These are phyloP conservation scores for Paramecium pentaurelia DNA, from an alignment of 73 alveolate species.

Conservation along the genomic window DNA sequence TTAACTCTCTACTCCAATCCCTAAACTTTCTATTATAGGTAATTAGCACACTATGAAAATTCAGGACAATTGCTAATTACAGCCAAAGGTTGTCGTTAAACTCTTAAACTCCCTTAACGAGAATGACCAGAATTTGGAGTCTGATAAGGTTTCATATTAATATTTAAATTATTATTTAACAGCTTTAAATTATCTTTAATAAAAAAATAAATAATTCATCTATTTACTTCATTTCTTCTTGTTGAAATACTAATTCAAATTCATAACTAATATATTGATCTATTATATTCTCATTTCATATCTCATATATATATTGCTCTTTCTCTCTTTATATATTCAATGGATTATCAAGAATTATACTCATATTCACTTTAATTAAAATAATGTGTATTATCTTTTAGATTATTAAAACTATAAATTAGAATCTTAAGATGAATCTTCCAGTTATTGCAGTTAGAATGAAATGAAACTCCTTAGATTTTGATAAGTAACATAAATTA, in stretches of 20 bases:
- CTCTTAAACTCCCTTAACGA: constrained; percentile 12
- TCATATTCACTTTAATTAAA: no score
- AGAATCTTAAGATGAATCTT: no score
- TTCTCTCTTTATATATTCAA: no score
- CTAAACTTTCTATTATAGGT: not conserved
- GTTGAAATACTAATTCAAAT: not conserved
- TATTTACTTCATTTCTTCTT: not conserved
- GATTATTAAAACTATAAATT: no score
- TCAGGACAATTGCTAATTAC: not conserved
- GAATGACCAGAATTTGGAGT: constrained; percentile 36
- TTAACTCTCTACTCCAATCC: constrained; percentile 43
- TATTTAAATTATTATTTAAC: not conserved
- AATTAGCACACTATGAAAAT: not conserved
- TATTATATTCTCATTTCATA: no score
- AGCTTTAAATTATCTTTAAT: not conserved
- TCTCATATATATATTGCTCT: no score
- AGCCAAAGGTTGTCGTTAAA: not conserved
- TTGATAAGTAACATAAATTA: no score
- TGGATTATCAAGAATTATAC: no score
- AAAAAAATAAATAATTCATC: not conserved
- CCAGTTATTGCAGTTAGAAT: no score
- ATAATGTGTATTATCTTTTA: no score
- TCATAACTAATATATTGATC: no score
- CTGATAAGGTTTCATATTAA: not conserved
- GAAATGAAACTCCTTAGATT: no score